Conservation (phyloP, 2,329 filamentous ascomycete genomes). For the Corniculantispora saksenae region DNA sequence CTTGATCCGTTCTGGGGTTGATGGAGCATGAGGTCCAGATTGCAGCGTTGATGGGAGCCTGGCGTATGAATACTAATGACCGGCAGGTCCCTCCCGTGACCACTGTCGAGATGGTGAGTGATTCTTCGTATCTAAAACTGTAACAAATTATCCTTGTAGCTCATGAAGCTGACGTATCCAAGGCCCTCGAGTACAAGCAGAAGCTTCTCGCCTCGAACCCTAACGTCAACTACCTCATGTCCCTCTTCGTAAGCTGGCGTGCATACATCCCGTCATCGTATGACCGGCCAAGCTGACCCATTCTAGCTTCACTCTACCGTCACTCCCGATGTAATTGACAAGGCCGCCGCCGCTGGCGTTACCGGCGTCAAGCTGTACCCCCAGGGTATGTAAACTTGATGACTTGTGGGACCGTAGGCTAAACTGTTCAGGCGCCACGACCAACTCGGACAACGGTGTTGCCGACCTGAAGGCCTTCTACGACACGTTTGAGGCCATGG, state of each 20-base stretch:
- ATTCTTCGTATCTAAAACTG: too few relatives aligned
- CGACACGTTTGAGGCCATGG: slow-evolving; percentile 86
- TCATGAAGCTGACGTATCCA: slow-evolving; percentile 31
- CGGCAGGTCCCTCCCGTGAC: slow-evolving; percentile 56
- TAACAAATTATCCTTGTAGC: too few relatives aligned
- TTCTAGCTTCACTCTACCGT: slow-evolving; percentile 55
- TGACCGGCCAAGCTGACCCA: slow-evolving; percentile 26
- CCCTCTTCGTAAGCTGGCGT: slow-evolving; percentile 55
- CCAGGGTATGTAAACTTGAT: slow-evolving; percentile 29
- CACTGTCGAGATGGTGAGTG: slow-evolving; percentile 44
- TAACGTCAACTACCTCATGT: slow-evolving; percentile 71
- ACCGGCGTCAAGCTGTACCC: slow-evolving; percentile 73
- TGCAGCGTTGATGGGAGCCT: not conserved
- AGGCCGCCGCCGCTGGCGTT: slow-evolving; percentile 73
- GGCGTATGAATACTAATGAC: not conserved
- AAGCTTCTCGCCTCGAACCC: slow-evolving; percentile 61
- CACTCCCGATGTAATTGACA: slow-evolving; percentile 68
- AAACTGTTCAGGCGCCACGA: slow-evolving; percentile 49
- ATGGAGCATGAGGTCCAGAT: not conserved
- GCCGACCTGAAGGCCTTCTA: slow-evolving; percentile 70
- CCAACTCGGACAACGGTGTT: slow-evolving; percentile 69
- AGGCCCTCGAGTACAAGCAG: slow-evolving; percentile 65
- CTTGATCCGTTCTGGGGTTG: not conserved
- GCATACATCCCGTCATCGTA: not conserved
- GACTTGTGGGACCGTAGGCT: too few relatives aligned